These are phyloP conservation scores for Colletotrichum abscissum DNA, from an alignment of 2,329 filamentous ascomycete species.

Conservation along the genomic window DNA sequence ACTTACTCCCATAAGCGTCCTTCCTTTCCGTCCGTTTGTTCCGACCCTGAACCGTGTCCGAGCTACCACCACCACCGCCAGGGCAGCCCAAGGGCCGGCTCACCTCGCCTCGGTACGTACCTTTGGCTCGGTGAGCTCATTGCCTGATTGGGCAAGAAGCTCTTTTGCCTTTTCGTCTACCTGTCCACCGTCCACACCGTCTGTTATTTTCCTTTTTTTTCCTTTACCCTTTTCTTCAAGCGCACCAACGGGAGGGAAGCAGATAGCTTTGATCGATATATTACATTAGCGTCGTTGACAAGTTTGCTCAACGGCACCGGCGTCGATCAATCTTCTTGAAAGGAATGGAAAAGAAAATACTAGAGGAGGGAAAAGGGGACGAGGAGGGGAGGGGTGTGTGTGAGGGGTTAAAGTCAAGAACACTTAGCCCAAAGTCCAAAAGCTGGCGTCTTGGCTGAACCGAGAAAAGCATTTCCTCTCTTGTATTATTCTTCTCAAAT, in stretches of 20 bases:
- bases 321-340: neutral
- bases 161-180: neutral
- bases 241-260: neutral
- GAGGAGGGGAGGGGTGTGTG: no score
- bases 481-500: neutral
- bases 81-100: neutral
- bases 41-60: neutral
- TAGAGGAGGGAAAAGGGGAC: no score
- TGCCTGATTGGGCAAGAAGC: slow-evolving; percentile 17
- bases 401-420: no score
- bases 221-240: neutral
- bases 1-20: neutral
- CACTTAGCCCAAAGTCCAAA: no score
- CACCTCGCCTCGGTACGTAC: slow-evolving; percentile 6
- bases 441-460: no score
- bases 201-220: neutral
- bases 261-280: neutral
- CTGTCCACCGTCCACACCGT: neutral
- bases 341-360: no score
- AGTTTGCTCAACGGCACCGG: neutral
- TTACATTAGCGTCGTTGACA: neutral
- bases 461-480: no score
- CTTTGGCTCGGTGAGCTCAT: slow-evolving; percentile 12
- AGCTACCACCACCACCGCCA: neutral
- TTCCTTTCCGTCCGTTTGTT: neutral